These are phyloP conservation scores for Acanthamoeba lugdunensis DNA, from an alignment of 208 protist genomes.

Conservation along the genomic window DNA sequence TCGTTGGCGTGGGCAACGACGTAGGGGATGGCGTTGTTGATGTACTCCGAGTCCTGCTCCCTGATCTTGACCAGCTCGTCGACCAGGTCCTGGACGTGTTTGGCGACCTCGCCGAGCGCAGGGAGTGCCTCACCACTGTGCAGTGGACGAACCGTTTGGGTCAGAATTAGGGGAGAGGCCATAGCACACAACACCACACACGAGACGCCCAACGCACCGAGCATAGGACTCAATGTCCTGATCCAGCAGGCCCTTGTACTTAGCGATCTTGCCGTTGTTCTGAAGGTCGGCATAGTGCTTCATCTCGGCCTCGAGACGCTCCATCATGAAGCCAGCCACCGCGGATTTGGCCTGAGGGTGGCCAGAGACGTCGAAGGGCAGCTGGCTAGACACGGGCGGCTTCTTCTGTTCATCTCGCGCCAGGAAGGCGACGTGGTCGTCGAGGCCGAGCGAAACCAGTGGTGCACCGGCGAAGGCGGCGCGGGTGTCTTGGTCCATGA, in stretches of 20 bases:
- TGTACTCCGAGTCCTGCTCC: slow-evolving; percentile 60
- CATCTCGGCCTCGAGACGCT: slow-evolving; percentile 88
- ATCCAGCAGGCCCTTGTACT: slow-evolving; percentile 81
- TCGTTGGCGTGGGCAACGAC: slow-evolving; percentile 68
- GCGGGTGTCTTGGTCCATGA: slow-evolving; percentile 6
- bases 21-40: slow-evolving; percentile 72
- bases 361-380: slow-evolving; percentile 89
- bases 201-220: background rate
- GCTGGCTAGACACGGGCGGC: slow-evolving; percentile 64
- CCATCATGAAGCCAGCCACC: slow-evolving; percentile 88
- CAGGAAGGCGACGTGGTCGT: slow-evolving; percentile 61
- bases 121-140: background rate
- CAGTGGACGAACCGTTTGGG: background rate
- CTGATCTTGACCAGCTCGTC: slow-evolving; percentile 34
- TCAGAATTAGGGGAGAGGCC: background rate
- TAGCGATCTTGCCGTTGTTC: slow-evolving; percentile 76
- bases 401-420: slow-evolving; percentile 39
- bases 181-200: background rate
- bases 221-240: slow-evolving; percentile 78
- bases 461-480: slow-evolving; percentile 50
- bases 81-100: slow-evolving; percentile 55
- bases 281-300: slow-evolving; percentile 85
- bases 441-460: slow-evolving; percentile 46
- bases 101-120: background rate
- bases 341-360: slow-evolving; percentile 78